Evolutionary conservation across 345 rosid genomes (phyloP).

Genomic region (Psidium guajava): DNA sequence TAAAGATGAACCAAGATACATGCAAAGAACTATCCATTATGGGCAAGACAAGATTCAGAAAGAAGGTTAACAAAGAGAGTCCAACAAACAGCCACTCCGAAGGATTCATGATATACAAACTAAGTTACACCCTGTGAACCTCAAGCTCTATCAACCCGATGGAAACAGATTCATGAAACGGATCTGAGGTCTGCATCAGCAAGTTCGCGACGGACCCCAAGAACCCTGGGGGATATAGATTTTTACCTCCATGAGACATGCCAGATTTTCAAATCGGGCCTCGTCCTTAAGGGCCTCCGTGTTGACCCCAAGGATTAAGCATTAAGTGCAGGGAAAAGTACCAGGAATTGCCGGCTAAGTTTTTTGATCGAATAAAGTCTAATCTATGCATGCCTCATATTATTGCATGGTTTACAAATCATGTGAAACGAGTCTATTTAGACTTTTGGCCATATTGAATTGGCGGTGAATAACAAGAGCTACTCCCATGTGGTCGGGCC

Average conservation of each 20-base stretch:
- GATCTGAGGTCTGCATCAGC: too few relatives aligned
- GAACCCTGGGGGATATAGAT: neutral
- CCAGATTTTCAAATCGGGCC: neutral
- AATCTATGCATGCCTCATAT: neutral
- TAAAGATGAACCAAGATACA: accelerated
- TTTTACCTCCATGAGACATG: neutral
- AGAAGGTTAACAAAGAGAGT: neutral
- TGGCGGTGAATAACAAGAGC: too few relatives aligned
- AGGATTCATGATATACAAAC: neutral
- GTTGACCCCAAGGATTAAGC: neutral
- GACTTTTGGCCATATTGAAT: too few relatives aligned
- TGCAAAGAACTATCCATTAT: neutral
- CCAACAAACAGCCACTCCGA: neutral
- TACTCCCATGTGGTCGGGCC: too few relatives aligned
- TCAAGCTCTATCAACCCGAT: too few relatives aligned
- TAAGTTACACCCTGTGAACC: too few relatives aligned
- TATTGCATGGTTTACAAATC: too few relatives aligned
- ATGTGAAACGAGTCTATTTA: too few relatives aligned
- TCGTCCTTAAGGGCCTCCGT: neutral
- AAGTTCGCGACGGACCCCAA: too few relatives aligned
- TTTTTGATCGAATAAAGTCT: neutral
- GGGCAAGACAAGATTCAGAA: neutral
- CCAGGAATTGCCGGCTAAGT: neutral
- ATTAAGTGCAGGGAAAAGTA: neutral
- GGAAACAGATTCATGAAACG: too few relatives aligned